Evolutionary conservation across 176 grass and related monocot species (phyloP), one percentile per base, ranked within the genome.

Genomic region (Neostapfia colusana): DNA sequence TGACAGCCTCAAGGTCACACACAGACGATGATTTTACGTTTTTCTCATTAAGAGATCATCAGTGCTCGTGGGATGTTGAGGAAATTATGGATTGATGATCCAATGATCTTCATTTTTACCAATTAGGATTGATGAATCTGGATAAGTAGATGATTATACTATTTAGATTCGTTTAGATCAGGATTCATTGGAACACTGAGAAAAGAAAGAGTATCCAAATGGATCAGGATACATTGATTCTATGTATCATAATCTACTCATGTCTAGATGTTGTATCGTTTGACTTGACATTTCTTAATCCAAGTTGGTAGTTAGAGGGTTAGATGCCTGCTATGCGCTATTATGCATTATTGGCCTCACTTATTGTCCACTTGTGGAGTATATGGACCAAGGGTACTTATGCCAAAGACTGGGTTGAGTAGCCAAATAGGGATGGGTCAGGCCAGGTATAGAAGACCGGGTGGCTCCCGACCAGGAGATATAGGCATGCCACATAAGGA

Each of bases 271-370:
- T 20, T 72, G 36, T 51, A 34, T 40, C n/a, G 15, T 72, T 27
- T 42, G 15, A 24, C 0, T 27, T 42, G 15, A 24, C 0, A 1
- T 28, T 69, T 79, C 17, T 69, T 67, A 38, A 27, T 58, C 23
- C 24, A 69, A 63, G 43, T 62, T 34, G 55, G 23, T 23, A 35
- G 61, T 73, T 60, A 10, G 31, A 82, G 28, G 27, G 11, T 83
- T 69, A 20, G 15, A 61, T 69, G 31, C 41, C 39, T 76, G 1
- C 8, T 8, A 14, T 62, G 31, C 76, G 61, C 28, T 44, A 7
- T 77, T 58, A 58, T 57, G 34, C 4, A 4, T 61, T 77, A 23
- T 59, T 24, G 51, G 0, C 18, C 44, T 84, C 72, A 69, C 38
- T 70, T 75, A 35, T 43, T 88, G 38, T 70, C 55, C 55, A 55